Conservation (phyloP, 768 basidiomycete genomes). For the Macrolepiota albuminosa region DNA sequence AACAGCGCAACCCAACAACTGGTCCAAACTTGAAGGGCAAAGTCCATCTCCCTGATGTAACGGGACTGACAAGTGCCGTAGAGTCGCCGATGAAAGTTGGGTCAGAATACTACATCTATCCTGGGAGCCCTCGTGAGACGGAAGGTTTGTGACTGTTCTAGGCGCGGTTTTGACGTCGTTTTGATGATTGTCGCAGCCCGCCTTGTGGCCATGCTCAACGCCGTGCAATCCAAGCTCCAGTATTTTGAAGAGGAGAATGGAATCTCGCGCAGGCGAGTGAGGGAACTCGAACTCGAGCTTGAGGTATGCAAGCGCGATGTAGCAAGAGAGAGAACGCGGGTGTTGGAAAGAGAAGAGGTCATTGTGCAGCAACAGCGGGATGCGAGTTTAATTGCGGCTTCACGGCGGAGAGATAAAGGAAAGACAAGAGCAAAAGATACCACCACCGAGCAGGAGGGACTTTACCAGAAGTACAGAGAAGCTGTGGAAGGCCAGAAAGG, state of each 20-base stretch:
- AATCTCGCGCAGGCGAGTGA: conserved; percentile 75
- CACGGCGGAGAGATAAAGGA: conserved; percentile 30
- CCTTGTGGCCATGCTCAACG: conserved; percentile 53
- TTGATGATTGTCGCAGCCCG: conserved; percentile 38
- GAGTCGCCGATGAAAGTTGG: conserved; percentile 63
- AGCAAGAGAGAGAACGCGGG: conserved; percentile 58
- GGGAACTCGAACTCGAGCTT: conserved; percentile 83
- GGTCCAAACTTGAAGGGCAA: conserved; percentile 23
- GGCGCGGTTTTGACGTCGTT: not conserved
- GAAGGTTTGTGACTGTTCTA: conserved; percentile 47
- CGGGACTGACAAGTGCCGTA: conserved; percentile 76
- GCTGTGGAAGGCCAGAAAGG: conserved; percentile 90
- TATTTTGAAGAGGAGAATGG: conserved; percentile 80
- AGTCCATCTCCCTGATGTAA: conserved; percentile 75
- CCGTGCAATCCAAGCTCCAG: conserved; percentile 63
- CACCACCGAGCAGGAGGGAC: conserved; percentile 31
- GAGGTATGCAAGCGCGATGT: conserved; percentile 82
- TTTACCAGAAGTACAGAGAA: conserved; percentile 58
- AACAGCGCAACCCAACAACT: conserved; percentile 18
- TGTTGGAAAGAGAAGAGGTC: conserved; percentile 52
- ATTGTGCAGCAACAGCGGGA: conserved; percentile 32
- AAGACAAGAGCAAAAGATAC: conserved; percentile 29
- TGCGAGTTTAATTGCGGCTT: conserved; percentile 16
- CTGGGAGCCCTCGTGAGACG: conserved; percentile 46
- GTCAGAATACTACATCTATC: conserved; percentile 46